Conservation (phyloP, 164 flowering plant species). For the Saururus chinensis region DNA sequence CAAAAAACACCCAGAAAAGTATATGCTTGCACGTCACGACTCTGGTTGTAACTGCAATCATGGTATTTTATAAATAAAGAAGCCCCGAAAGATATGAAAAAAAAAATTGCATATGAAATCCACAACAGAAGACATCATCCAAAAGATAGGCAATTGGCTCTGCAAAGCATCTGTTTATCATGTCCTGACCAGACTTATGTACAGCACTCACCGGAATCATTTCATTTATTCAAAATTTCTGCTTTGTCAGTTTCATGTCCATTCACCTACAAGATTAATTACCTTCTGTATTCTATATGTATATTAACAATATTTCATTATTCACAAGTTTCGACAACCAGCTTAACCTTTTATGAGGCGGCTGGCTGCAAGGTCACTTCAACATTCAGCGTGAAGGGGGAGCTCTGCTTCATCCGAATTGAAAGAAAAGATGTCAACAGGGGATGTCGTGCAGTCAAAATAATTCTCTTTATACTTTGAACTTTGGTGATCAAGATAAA, state of each 20-base stretch:
- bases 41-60: too few relatives aligned
- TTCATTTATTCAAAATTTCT: neutral
- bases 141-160: neutral
- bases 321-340: neutral
- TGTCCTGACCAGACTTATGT: neutral
- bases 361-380: neutral
- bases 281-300: neutral
- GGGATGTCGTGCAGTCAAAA: conserved; percentile 17
- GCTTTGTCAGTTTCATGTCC: neutral
- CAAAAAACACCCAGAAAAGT: too few relatives aligned
- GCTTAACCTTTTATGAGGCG: neutral
- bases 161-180: neutral
- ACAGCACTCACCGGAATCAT: conserved; percentile 1
- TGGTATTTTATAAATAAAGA: too few relatives aligned
- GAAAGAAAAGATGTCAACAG: conserved; percentile 21
- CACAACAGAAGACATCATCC: neutral
- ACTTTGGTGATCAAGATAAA: conserved; percentile 28
- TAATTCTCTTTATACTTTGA: conserved; percentile 8
- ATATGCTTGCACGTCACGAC: too few relatives aligned
- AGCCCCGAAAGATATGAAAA: too few relatives aligned
- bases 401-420: conserved; percentile 12
- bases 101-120: too few relatives aligned
- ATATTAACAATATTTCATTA: neutral
- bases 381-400: neutral
- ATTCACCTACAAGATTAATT: neutral